Conservation (phyloP, 2,329 filamentous ascomycete species). For the Biscogniauxia marginata region DNA sequence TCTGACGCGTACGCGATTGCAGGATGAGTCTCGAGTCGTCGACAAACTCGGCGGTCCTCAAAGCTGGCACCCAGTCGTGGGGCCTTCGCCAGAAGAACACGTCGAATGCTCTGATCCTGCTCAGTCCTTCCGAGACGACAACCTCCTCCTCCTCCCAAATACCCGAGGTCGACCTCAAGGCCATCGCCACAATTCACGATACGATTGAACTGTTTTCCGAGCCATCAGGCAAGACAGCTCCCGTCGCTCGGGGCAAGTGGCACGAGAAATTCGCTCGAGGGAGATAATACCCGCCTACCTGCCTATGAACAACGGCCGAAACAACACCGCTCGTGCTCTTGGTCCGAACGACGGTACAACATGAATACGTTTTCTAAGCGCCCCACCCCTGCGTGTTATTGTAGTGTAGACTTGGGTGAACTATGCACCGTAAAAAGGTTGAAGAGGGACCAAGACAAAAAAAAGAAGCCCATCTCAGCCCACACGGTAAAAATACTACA, state of each 20-base stretch:
- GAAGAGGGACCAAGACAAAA: too few relatives aligned
- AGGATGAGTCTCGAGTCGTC: conserved; percentile 52
- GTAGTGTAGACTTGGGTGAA: too few relatives aligned
- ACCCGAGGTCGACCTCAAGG: conserved; percentile 40
- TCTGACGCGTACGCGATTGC: neutral
- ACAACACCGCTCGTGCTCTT: too few relatives aligned
- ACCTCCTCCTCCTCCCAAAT: conserved; percentile 18
- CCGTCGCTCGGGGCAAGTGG: conserved; percentile 51
- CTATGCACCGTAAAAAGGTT: too few relatives aligned
- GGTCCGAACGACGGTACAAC: too few relatives aligned
- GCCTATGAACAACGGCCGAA: too few relatives aligned
- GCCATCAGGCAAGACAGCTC: conserved; percentile 30
- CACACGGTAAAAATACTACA: too few relatives aligned
- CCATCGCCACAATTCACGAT: conserved; percentile 58
- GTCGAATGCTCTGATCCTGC: conserved; percentile 62
- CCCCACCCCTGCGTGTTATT: too few relatives aligned
- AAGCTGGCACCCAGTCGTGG: conserved; percentile 52
- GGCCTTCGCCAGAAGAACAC: conserved; percentile 65
- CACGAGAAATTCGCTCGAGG: conserved; percentile 56
- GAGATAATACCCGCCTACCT: conserved; percentile 34
- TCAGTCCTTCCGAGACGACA: conserved; percentile 35
- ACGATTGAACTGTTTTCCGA: conserved; percentile 59
- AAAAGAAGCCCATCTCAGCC: too few relatives aligned
- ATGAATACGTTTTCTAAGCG: too few relatives aligned
- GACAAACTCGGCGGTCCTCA: conserved; percentile 52